Conservation (phyloP, 495 filamentous ascomycete genomes). For the Penicillium manginii region DNA sequence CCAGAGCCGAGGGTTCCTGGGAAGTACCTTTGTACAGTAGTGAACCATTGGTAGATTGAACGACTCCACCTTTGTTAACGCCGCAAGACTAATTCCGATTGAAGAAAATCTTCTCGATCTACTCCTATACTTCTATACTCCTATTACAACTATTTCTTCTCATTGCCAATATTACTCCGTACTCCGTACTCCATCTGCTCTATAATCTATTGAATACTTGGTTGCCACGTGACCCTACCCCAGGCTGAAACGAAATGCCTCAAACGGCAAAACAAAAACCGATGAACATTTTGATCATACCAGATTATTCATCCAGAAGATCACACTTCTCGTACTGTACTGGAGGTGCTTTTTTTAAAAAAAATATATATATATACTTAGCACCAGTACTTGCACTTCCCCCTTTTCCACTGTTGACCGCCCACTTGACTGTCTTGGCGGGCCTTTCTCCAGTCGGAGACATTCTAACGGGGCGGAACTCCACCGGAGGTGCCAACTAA, state of each 20-base stretch:
- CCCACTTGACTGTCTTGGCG: conserved; percentile 31
- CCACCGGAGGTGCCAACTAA: conserved; percentile 37
- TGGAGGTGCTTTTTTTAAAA: too few relatives aligned
- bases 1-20: conserved; percentile 21
- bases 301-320: too few relatives aligned
- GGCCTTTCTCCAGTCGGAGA: conserved; percentile 33
- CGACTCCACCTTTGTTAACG: neutral
- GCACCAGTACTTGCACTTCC: neutral
- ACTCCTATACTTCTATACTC: too few relatives aligned
- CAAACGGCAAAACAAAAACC: conserved; percentile 1
- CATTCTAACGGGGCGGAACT: conserved; percentile 31
- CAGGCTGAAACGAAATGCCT: neutral
- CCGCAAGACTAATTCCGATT: neutral
- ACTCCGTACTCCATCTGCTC: too few relatives aligned
- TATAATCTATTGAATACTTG: too few relatives aligned
- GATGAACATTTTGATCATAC: neutral
- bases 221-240: conserved; percentile 1
- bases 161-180: neutral
- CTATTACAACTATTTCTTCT: too few relatives aligned
- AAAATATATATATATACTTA: neutral
- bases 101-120: too few relatives aligned
- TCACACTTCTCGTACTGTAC: too few relatives aligned
- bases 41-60: too few relatives aligned
- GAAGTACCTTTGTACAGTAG: too few relatives aligned
- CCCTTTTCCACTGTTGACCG: conserved; percentile 21